Percentiles rank a stretch among this genome's conserved stretches.
These are phyloP conservation scores for Quillaja saponaria DNA, from an alignment of 306 rosid species.

Conservation along the genomic window DNA sequence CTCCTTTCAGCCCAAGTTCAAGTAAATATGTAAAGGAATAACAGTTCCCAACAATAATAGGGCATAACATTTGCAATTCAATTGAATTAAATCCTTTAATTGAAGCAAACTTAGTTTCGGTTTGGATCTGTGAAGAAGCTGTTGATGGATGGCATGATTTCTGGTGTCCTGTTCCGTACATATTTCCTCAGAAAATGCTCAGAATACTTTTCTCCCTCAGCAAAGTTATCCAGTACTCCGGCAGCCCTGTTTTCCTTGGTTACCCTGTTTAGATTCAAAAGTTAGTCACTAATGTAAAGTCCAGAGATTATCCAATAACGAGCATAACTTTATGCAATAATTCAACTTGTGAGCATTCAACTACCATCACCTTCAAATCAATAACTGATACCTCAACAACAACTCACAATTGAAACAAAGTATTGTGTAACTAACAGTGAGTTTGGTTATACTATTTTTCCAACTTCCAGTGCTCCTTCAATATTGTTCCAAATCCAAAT, in stretches of 20 bases:
- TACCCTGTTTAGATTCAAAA: conserved; percentile 47
- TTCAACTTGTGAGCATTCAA: too few species aligned
- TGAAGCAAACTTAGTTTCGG: conserved; percentile 47
- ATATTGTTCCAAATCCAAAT: too few species aligned
- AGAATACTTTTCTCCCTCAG: conserved; percentile 74
- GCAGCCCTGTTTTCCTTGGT: conserved; percentile 79
- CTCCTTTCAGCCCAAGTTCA: conserved; percentile 14
- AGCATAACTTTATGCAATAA: too few species aligned
- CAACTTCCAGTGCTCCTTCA: too few species aligned
- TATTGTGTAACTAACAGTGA: too few species aligned
- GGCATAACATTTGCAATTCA: too few species aligned
- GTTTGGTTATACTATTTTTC: too few species aligned
- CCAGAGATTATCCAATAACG: neutral
- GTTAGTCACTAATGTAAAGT: conserved; percentile 4
- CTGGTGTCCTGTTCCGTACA: conserved; percentile 67
- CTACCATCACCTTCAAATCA: too few species aligned
- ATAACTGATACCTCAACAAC: too few species aligned
- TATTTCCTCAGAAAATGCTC: conserved; percentile 72
- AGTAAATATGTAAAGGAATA: conserved; percentile 18
- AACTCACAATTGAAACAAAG: too few species aligned
- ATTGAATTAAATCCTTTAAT: neutral
- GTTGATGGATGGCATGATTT: conserved; percentile 80
- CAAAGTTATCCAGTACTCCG: conserved; percentile 78
- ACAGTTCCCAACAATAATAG: too few species aligned
- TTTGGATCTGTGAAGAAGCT: conserved; percentile 65